Evolutionary conservation across 164 flowering plant genomes (phyloP), one percentile per base, ranked within the genome.

Genomic region (Tetracentron sinense): DNA sequence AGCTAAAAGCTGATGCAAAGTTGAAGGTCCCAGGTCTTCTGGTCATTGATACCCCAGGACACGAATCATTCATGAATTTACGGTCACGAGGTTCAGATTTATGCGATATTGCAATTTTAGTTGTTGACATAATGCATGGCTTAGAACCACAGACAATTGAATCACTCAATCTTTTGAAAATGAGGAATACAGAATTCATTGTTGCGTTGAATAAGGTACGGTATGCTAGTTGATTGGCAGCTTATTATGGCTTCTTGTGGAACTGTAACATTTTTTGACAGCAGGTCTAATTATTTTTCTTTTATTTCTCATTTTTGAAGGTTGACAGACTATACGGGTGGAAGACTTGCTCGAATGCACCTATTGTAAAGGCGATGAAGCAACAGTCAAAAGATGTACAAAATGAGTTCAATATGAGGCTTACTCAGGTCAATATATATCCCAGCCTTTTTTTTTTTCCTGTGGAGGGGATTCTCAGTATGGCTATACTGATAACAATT

Each of bases 121-220:
- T 95, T 60, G 97, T 95, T 59, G 97, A 95, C 72, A 95, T 95
- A 25, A 95, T 95, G 99, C 99, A 95, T 70, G 97, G 99, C 31
- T 75, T 95, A 63, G 99, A 95, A 77, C 97, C 87, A 35, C 99
- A 95, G 70, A 91, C 99, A 23, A 86, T 92, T 64, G 99, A 95
- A 71, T 95, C 99, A 8, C 85, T 95, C 27, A 95, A 92, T 76
- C 92, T 95, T 55, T 78, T 95, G 78, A 91, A 75, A 73, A 91
- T 91, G 97, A 83, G 96, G 76, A 84, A 90, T 46, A 95, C 99
- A 22, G 96, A 92, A 56, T 95, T 95, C 66, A 86, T 95, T 64
- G 86, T 95, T 68, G 99, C 97, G 4, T 72, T 95, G 79, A 95
- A 92, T 72, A 94, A 94, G 96, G 99, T 89, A 58, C 31, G 67